Percentiles rank a stretch among this genome's conserved stretches.
Evolutionary conservation across 2,329 filamentous ascomycete species (phyloP).

Genomic region (Talaromyces amestolkiae): DNA sequence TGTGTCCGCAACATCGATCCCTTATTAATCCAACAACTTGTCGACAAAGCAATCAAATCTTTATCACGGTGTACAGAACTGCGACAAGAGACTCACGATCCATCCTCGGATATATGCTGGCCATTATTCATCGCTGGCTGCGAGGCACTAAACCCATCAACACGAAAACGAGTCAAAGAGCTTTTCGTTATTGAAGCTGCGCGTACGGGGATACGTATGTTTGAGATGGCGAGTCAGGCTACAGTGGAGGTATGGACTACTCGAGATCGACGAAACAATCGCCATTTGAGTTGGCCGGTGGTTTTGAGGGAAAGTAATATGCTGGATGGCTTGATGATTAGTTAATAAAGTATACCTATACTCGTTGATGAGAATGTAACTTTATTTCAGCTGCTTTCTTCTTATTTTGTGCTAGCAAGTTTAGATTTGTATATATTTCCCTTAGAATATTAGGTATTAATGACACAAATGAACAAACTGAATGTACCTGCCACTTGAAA

Average conservation of each 20-base stretch:
- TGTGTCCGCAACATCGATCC: neutral
- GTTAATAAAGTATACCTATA: neutral
- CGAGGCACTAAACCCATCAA: neutral
- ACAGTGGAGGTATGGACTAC: neutral
- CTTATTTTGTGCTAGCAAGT: neutral
- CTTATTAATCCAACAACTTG: neutral
- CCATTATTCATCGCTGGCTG: neutral
- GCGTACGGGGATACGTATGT: neutral
- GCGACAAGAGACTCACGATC: neutral
- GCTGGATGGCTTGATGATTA: neutral
- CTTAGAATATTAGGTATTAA: neutral
- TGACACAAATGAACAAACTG: no score
- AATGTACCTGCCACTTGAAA: no score
- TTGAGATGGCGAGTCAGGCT: neutral
- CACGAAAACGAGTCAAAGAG: neutral
- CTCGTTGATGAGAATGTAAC: neutral
- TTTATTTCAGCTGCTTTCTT: neutral
- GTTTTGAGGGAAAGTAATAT: neutral
- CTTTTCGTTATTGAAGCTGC: neutral
- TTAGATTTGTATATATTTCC: neutral
- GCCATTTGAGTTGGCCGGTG: neutral
- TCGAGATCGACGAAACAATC: neutral
- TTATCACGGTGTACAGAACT: neutral
- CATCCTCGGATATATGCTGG: neutral
- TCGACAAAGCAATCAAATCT: neutral